Conservation (phyloP, 2,329 filamentous ascomycete genomes). For the Ophiobolus disseminans region DNA sequence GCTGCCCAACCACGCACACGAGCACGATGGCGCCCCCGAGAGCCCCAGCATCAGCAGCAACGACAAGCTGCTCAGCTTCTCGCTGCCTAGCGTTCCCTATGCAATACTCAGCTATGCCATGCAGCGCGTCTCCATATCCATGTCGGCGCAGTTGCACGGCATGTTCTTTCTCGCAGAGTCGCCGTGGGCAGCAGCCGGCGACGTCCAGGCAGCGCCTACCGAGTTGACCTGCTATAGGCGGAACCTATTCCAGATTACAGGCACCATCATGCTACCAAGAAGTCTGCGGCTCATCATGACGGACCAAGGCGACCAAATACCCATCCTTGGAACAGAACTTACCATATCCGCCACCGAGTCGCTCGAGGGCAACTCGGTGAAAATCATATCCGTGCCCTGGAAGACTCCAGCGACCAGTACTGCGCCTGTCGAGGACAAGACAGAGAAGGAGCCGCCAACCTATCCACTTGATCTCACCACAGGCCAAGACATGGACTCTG, state of each 20-base stretch:
- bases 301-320: slow-evolving; percentile 82
- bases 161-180: slow-evolving; percentile 90
- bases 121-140: slow-evolving; percentile 65
- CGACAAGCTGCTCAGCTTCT: slow-evolving; percentile 63
- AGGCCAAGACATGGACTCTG: slow-evolving; percentile 75
- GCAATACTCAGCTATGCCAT: slow-evolving; percentile 71
- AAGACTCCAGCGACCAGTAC: slow-evolving; percentile 88
- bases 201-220: slow-evolving; percentile 64
- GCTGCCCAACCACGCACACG: slow-evolving; percentile 52
- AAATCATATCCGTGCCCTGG: slow-evolving; percentile 96
- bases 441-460: slow-evolving; percentile 84
- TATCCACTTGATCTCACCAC: slow-evolving; percentile 74
- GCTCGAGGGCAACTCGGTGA: slow-evolving; percentile 88
- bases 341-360: slow-evolving; percentile 93
- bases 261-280: slow-evolving; percentile 81
- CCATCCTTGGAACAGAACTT: slow-evolving; percentile 82
- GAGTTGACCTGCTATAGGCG: slow-evolving; percentile 95
- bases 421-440: slow-evolving; percentile 69
- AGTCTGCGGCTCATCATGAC: slow-evolving; percentile 80
- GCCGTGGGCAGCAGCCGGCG: slow-evolving; percentile 67
- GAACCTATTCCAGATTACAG: slow-evolving; percentile 95
- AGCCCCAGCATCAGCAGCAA: slow-evolving; percentile 68
- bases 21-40: slow-evolving; percentile 55
- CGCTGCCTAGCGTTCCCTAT: slow-evolving; percentile 58
- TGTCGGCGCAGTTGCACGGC: slow-evolving; percentile 80